A percentile compares a stretch with the other conserved stretches of the same genome.
Conservation (phyloP, 257 asterid genomes). For the Solanum chmielewskii region DNA sequence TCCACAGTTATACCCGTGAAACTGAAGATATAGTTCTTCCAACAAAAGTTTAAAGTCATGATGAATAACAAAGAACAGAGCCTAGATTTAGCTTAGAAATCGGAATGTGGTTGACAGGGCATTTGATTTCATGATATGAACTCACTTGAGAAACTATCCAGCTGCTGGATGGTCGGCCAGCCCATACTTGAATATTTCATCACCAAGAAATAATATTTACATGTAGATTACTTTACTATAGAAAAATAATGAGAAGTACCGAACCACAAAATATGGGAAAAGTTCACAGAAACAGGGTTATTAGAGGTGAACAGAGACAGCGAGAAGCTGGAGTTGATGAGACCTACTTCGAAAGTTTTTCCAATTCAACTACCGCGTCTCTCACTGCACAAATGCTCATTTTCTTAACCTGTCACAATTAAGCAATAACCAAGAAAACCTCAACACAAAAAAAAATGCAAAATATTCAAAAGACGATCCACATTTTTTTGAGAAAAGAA, state of each 20-base stretch:
- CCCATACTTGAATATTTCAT: background rate
- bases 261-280: background rate
- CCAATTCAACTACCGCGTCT: constrained; percentile 26
- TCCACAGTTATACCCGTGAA: background rate
- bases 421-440: background rate
- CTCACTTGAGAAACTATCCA: background rate
- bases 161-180: background rate
- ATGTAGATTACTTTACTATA: background rate
- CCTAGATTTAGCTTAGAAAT: background rate
- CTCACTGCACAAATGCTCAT: constrained; percentile 46
- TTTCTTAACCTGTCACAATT: constrained; percentile 52
- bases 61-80: background rate
- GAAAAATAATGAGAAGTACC: background rate
- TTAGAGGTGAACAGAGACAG: background rate
- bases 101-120: background rate
- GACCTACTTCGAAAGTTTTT: background rate
- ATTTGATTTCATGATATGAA: background rate
- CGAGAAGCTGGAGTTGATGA: background rate
- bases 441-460: background rate
- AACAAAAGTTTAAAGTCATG: background rate
- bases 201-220: background rate
- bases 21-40: background rate
- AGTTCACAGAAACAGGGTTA: background rate
- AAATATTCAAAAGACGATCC: background rate
- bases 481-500: too few species aligned